phyloP scores from a whole-genome alignment of 768 basidiomycete genomes.

The Pulveroboletus sp. region DNA sequence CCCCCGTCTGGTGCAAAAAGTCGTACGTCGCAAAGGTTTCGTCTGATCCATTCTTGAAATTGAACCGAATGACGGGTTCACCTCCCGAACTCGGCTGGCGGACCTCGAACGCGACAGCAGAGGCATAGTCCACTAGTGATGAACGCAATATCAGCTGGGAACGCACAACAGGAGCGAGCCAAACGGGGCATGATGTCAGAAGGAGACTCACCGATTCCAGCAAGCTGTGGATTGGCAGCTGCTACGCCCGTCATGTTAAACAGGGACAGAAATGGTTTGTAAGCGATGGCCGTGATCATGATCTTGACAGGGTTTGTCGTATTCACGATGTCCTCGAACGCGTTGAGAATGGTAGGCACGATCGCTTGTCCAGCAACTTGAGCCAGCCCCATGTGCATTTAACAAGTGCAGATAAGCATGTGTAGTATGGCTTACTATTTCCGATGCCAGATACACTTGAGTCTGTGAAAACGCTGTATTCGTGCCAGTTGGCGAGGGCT shows the following conservation, averaged over 20 bases:
- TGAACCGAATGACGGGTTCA: constrained; percentile 56
- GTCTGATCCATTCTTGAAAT: constrained; percentile 67
- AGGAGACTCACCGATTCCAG: constrained; percentile 53
- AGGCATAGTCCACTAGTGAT: constrained; percentile 57
- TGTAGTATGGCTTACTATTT: constrained; percentile 45
- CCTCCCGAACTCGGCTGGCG: constrained; percentile 44
- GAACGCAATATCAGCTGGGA: neutral
- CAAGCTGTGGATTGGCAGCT: constrained; percentile 47
- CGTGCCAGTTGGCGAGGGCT: constrained; percentile 69
- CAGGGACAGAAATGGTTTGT: constrained; percentile 75
- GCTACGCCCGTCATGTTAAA: constrained; percentile 74
- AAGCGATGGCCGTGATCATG: constrained; percentile 58
- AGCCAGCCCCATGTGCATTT: neutral
- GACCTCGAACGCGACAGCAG: constrained; percentile 57
- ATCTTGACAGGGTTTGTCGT: constrained; percentile 53
- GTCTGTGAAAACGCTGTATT: constrained; percentile 65
- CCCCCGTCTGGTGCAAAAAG: constrained; percentile 43
- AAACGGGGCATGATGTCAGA: neutral
- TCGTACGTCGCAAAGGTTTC: constrained; percentile 47
- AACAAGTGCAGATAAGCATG: neutral
- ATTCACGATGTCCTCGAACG: constrained; percentile 51
- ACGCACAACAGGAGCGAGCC: neutral
- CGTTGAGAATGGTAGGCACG: constrained; percentile 55
- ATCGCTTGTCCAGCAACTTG: constrained; percentile 70
- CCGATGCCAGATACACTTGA: constrained; percentile 54